Percentiles rank a stretch among this genome's conserved stretches.
phyloP scores from a whole-genome alignment of 2,329 filamentous ascomycete species.

The Aspergillus neotritici region DNA sequence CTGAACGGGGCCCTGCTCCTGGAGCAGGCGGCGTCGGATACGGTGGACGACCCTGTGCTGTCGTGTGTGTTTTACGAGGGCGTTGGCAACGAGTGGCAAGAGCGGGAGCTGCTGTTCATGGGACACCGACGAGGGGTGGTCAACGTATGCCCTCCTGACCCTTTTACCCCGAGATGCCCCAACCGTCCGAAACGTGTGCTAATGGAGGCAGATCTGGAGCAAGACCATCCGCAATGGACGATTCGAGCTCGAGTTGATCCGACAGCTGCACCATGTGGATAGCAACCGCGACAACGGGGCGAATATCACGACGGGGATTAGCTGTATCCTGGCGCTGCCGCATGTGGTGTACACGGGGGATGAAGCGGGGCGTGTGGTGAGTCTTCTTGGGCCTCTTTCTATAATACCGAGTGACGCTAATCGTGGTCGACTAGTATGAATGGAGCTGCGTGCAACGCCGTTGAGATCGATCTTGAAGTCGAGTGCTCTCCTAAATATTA shows the following conservation, averaged over 20 bases:
- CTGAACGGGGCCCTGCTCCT: slow-evolving; percentile 81
- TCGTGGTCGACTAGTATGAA: slow-evolving; percentile 43
- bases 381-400: slow-evolving; percentile 30
- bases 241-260: slow-evolving; percentile 73
- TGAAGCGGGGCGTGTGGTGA: slow-evolving; percentile 83
- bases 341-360: slow-evolving; percentile 87
- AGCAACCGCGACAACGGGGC: slow-evolving; percentile 55
- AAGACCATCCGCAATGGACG: slow-evolving; percentile 54
- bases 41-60: slow-evolving; percentile 68
- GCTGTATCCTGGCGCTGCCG: slow-evolving; percentile 77
- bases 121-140: slow-evolving; percentile 80
- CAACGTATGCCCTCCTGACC: slow-evolving; percentile 47
- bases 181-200: slow-evolving; percentile 2
- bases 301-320: slow-evolving; percentile 63
- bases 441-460: slow-evolving; percentile 53
- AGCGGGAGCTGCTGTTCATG: slow-evolving; percentile 79
- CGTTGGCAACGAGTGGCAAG: slow-evolving; percentile 82
- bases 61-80: slow-evolving; percentile 92
- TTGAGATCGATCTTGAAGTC: slow-evolving; percentile 15
- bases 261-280: slow-evolving; percentile 76
- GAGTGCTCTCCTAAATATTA: no score
- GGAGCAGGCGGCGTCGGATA: slow-evolving; percentile 71
- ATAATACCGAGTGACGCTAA: slow-evolving; percentile 15
- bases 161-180: neutral
- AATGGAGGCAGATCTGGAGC: slow-evolving; percentile 48